Evolutionary conservation across 2,329 filamentous ascomycete genomes (phyloP).

Genomic region (Aspergillus alliaceus): DNA sequence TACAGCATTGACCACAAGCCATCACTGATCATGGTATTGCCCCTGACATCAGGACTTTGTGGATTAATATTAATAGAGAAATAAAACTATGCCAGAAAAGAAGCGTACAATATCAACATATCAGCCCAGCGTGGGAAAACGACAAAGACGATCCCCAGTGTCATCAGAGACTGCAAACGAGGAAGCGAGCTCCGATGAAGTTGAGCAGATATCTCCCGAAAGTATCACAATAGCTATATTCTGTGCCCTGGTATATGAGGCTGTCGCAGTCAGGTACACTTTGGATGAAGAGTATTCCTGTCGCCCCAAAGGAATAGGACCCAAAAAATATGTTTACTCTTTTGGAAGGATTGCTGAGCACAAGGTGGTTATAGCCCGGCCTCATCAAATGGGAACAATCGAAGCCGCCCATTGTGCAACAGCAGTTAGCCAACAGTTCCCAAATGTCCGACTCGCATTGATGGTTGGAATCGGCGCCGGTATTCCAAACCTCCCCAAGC

Average conservation of each 20-base stretch:
- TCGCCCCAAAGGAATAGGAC: not conserved
- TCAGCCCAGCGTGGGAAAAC: too few species aligned
- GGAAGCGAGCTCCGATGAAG: too few species aligned
- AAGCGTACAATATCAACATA: too few species aligned
- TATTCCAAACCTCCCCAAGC: slow-evolving; percentile 8
- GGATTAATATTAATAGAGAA: too few species aligned
- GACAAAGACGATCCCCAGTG: too few species aligned
- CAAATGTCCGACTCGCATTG: slow-evolving; percentile 15
- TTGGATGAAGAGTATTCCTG: not conserved
- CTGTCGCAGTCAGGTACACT: not conserved
- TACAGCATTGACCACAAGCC: too few species aligned
- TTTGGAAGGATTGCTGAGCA: not conserved
- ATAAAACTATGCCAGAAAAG: too few species aligned
- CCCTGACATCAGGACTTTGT: too few species aligned
- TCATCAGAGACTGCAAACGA: too few species aligned
- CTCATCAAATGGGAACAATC: not conserved
- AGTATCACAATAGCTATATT: not conserved
- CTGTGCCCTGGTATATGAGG: not conserved
- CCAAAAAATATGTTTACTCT: not conserved
- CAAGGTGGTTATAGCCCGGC: not conserved
- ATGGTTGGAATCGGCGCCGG: slow-evolving; percentile 27
- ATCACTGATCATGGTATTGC: too few species aligned
- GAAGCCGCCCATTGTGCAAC: not conserved
- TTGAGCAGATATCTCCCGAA: not conserved
- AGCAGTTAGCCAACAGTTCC: not conserved